Evolutionary conservation across 257 asterid species (phyloP).

Genomic region (Solanum ossicruentum): DNA sequence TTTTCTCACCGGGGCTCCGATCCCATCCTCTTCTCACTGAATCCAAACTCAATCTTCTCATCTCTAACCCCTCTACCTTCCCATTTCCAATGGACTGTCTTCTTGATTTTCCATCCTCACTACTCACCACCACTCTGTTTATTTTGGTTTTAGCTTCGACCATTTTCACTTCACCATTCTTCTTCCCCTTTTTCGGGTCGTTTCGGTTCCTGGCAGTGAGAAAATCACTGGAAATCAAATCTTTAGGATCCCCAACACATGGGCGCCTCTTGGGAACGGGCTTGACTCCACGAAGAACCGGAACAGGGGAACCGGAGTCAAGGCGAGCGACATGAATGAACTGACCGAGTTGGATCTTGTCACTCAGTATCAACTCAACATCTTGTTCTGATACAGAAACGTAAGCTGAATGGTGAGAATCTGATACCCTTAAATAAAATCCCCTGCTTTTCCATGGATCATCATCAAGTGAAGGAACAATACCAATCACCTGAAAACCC

Average conservation of each 20-base stretch:
- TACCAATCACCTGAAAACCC: conserved; percentile 53
- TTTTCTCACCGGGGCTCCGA: conserved; percentile 24
- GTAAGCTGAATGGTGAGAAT: conserved; percentile 88
- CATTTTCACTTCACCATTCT: conserved; percentile 31
- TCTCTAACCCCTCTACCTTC: conserved; percentile 29
- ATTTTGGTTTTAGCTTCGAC: conserved; percentile 8
- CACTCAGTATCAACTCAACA: conserved; percentile 59
- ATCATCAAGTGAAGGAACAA: conserved; percentile 76
- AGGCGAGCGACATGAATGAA: conserved; percentile 64
- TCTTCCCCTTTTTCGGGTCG: conserved; percentile 27
- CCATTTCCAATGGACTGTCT: conserved; percentile 60
- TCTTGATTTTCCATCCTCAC: conserved; percentile 34
- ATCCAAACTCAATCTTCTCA: conserved; percentile 70
- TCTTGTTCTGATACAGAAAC: conserved; percentile 73
- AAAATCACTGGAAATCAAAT: conserved; percentile 78
- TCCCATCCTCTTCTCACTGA: conserved; percentile 79
- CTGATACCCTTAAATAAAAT: conserved; percentile 77
- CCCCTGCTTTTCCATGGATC: conserved; percentile 97
- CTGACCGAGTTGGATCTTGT: conserved; percentile 83
- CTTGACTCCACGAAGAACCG: conserved; percentile 66
- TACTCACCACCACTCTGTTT: not conserved
- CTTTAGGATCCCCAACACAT: conserved; percentile 73
- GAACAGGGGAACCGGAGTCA: conserved; percentile 77
- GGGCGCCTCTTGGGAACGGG: conserved; percentile 69
- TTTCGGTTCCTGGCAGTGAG: conserved; percentile 33